A percentile compares a stretch with the other conserved stretches of the same genome.
These are phyloP conservation scores for Solanum virginianum DNA, from an alignment of 257 asterid genomes.

Conservation along the genomic window DNA sequence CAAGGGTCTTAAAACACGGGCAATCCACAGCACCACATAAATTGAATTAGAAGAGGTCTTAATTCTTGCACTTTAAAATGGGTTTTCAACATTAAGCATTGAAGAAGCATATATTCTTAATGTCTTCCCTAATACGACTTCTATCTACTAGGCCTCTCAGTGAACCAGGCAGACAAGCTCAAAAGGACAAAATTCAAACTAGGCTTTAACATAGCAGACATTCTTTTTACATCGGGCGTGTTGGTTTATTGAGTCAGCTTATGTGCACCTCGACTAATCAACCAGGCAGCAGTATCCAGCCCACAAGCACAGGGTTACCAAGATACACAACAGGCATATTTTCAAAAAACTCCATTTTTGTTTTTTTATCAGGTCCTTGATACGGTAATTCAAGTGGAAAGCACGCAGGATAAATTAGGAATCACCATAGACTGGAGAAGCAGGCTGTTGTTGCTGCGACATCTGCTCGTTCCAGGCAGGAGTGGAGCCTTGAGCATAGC, in stretches of 20 bases:
- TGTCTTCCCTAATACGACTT: neutral
- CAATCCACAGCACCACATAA: neutral
- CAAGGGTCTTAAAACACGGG: neutral
- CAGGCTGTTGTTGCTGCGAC: constrained; percentile 60
- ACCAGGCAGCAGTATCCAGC: neutral
- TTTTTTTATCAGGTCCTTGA: neutral
- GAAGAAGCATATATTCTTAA: neutral
- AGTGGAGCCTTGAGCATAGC: constrained; percentile 42
- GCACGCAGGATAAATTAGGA: neutral
- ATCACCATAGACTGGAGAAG: constrained; percentile 70
- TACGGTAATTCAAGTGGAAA: neutral
- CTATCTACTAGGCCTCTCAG: neutral
- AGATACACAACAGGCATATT: neutral
- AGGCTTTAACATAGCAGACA: neutral
- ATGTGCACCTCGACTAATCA: neutral
- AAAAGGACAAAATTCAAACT: neutral
- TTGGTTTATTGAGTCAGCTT: neutral
- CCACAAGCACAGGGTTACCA: neutral
- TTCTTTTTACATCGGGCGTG: neutral
- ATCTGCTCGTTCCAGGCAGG: constrained; percentile 55
- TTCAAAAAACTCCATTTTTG: neutral
- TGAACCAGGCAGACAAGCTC: neutral
- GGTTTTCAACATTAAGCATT: neutral
- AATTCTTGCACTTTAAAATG: neutral
- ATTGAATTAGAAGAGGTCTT: neutral